These are phyloP conservation scores for Nemophila menziesii DNA, from an alignment of 257 asterid genomes.

Conservation along the genomic window DNA sequence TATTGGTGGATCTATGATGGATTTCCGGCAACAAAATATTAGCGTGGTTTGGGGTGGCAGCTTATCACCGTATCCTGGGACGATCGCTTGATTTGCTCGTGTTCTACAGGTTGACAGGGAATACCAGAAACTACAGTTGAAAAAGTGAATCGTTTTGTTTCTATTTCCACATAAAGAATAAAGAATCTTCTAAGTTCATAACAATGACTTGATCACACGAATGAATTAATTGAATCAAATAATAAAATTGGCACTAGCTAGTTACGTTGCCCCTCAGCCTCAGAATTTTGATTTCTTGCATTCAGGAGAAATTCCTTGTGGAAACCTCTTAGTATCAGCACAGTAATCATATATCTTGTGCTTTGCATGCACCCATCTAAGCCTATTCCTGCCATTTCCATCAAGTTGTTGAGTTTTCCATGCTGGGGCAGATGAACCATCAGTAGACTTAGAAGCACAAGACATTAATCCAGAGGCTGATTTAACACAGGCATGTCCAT, in stretches of 20 bases:
- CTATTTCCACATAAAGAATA: constrained; percentile 8
- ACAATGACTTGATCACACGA: background rate
- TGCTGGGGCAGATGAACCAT: constrained; percentile 5
- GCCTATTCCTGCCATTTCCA: constrained; percentile 20
- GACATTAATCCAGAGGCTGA: background rate
- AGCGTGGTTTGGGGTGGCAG: no score
- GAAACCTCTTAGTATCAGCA: constrained; percentile 8
- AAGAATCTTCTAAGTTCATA: background rate
- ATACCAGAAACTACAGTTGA: no score
- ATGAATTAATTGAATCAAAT: background rate
- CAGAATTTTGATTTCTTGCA: constrained; percentile 8
- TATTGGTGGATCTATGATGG: no score
- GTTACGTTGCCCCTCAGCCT: no score
- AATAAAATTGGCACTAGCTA: no score
- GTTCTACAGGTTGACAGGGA: no score
- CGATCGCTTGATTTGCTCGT: no score
- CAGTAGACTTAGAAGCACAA: background rate
- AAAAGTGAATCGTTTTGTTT: no score
- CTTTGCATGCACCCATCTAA: constrained; percentile 12
- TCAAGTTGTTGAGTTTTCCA: constrained; percentile 42
- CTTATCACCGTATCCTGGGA: no score
- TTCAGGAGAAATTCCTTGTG: constrained; percentile 13
- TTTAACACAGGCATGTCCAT: constrained; percentile 9
- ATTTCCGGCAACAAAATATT: no score
- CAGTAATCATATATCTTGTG: constrained; percentile 15